Conservation (phyloP, 1,139 yeast species). For the Debaryomycetaceae sp. region DNA sequence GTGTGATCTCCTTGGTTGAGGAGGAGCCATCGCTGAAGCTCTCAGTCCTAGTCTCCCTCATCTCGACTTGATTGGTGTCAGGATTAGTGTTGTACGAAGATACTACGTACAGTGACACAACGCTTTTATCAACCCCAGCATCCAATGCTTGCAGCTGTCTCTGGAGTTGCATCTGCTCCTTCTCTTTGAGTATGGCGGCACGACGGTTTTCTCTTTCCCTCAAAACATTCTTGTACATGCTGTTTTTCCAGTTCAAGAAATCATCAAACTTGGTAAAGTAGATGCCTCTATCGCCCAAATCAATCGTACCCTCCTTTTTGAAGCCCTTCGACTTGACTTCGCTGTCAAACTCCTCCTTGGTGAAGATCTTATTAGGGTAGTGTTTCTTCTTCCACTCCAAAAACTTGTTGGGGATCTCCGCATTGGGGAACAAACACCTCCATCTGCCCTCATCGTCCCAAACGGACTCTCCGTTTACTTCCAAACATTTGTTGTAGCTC, state of each 20-base stretch:
- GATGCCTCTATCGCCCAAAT: conserved; percentile 38
- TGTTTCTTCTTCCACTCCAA: conserved; percentile 26
- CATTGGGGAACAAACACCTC: conserved; percentile 79
- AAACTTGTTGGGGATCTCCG: conserved; percentile 36
- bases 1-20: conserved; percentile 32
- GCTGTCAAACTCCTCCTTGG: conserved; percentile 47
- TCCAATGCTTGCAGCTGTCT: neutral
- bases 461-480: conserved; percentile 61
- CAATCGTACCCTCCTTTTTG: conserved; percentile 20
- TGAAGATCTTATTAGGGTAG: conserved; percentile 31
- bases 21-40: conserved; percentile 68
- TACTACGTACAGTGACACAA: conserved; percentile 10
- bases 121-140: neutral
- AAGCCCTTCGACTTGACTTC: conserved; percentile 15
- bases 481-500: conserved; percentile 60
- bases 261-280: conserved; percentile 62
- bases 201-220: conserved; percentile 19
- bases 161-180: conserved; percentile 2
- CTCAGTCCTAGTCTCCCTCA: conserved; percentile 49
- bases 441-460: conserved; percentile 84
- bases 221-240: conserved; percentile 44
- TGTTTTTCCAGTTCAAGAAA: conserved; percentile 63
- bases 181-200: conserved; percentile 2
- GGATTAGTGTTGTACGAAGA: conserved; percentile 44
- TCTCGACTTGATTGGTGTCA: conserved; percentile 55